These are phyloP conservation scores for Lachnellula suecica DNA, from an alignment of 2,329 filamentous ascomycete species.

Conservation along the genomic window DNA sequence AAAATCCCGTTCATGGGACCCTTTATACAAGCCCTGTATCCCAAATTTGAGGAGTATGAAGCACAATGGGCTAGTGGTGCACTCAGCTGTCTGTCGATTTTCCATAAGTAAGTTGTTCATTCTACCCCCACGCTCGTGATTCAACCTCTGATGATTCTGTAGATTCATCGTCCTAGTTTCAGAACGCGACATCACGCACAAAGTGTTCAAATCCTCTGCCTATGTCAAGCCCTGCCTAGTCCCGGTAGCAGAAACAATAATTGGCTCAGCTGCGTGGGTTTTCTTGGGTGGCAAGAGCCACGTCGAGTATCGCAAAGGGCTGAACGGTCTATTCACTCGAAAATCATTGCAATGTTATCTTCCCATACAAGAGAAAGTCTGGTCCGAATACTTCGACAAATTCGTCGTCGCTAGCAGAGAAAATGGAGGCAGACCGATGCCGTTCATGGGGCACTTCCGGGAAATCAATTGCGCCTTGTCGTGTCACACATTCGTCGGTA, in stretches of 20 bases:
- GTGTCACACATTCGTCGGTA: conserved; percentile 76
- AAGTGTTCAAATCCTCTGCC: conserved; percentile 76
- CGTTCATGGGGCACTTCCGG: conserved; percentile 72
- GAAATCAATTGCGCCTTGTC: conserved; percentile 78
- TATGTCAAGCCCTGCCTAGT: conserved; percentile 79
- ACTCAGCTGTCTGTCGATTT: conserved; percentile 79
- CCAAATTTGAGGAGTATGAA: conserved; percentile 71
- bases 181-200: conserved; percentile 75
- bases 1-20: conserved; percentile 73
- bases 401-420: conserved; percentile 60
- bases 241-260: conserved; percentile 71
- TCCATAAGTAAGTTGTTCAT: conserved; percentile 72
- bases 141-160: neutral
- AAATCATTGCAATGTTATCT: conserved; percentile 70
- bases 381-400: conserved; percentile 66
- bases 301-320: conserved; percentile 74
- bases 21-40: conserved; percentile 72
- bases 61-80: conserved; percentile 77
- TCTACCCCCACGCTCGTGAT: neutral
- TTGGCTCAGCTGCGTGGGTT: conserved; percentile 73
- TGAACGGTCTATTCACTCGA: conserved; percentile 73
- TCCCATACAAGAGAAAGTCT: conserved; percentile 71
- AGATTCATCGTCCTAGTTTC: conserved; percentile 80
- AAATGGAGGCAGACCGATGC: conserved; percentile 54
- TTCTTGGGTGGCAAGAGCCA: conserved; percentile 76